A percentile compares a stretch with the other conserved stretches of the same genome.
Evolutionary conservation across 257 asterid genomes (phyloP).

Genomic region (Nemophila menziesii): DNA sequence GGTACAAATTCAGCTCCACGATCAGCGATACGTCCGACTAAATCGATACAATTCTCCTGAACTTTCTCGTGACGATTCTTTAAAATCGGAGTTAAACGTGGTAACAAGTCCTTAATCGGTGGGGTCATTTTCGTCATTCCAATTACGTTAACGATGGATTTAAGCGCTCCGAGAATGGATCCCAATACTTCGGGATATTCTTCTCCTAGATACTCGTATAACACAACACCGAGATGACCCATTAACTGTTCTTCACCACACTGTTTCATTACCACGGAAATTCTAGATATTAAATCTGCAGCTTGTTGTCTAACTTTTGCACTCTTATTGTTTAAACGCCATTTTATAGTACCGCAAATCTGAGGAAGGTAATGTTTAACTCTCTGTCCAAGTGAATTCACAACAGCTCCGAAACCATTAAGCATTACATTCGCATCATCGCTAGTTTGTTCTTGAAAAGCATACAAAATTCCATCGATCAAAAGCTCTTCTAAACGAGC

Average conservation of each 20-base stretch:
- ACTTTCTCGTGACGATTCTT: slow-evolving; percentile 91
- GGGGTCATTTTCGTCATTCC: slow-evolving; percentile 97
- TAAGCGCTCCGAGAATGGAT: slow-evolving; percentile 73
- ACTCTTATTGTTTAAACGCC: slow-evolving; percentile 90
- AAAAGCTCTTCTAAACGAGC: slow-evolving; percentile 72
- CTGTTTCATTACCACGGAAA: slow-evolving; percentile 89
- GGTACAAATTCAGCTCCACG: slow-evolving; percentile 92
- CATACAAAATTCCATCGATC: slow-evolving; percentile 79
- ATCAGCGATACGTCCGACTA: slow-evolving; percentile 85
- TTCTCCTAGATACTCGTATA: slow-evolving; percentile 79
- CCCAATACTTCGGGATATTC: slow-evolving; percentile 92
- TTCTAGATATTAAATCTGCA: slow-evolving; percentile 75
- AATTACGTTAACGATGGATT: slow-evolving; percentile 83
- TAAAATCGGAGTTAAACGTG: slow-evolving; percentile 83
- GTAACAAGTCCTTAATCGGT: slow-evolving; percentile 83
- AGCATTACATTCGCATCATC: slow-evolving; percentile 95
- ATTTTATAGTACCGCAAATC: slow-evolving; percentile 84
- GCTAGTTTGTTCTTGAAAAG: slow-evolving; percentile 91
- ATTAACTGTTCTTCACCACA: slow-evolving; percentile 81
- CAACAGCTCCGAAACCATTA: slow-evolving; percentile 90
- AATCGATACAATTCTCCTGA: slow-evolving; percentile 86
- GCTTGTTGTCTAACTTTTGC: slow-evolving; percentile 91
- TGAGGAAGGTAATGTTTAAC: slow-evolving; percentile 87
- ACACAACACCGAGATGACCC: slow-evolving; percentile 92
- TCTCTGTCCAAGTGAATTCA: slow-evolving; percentile 78